Percentiles rank a stretch among this genome's conserved stretches.
phyloP scores from a whole-genome alignment of 345 rosid species.

The Lepidium didymum region DNA sequence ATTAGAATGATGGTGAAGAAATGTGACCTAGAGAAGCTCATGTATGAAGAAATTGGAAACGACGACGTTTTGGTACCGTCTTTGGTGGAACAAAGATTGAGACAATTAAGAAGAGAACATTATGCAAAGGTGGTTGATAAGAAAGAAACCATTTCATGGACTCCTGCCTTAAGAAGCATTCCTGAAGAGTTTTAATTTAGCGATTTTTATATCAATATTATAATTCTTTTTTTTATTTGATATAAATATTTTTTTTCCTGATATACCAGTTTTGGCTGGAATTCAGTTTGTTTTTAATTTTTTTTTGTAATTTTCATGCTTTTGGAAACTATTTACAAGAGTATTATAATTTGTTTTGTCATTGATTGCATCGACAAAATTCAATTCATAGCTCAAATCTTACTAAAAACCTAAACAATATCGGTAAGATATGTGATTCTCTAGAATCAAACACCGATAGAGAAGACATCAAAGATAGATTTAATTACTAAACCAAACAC shows the following conservation, averaged over 20 bases:
- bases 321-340: too few species aligned
- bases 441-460: too few species aligned
- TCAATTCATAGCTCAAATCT: too few species aligned
- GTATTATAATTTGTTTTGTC: too few species aligned
- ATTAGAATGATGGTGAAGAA: conserved; percentile 55
- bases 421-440: too few species aligned
- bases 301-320: too few species aligned
- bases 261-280: background rate
- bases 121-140: conserved; percentile 55
- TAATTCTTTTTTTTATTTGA: background rate
- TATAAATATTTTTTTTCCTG: background rate
- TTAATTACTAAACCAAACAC: too few species aligned
- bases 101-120: conserved; percentile 53
- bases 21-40: conserved; percentile 58
- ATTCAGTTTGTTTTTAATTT: background rate
- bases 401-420: too few species aligned
- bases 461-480: too few species aligned
- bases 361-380: too few species aligned
- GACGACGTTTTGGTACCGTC: conserved; percentile 54
- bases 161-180: conserved; percentile 49
- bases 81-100: conserved; percentile 63
- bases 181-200: conserved; percentile 2
- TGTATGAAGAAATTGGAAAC: conserved; percentile 36
- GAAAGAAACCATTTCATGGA: conserved; percentile 38
- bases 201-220: background rate